phyloP scores from a whole-genome alignment of 192 early-diverging fungal species.

The Phycomyces blakesleeanus region DNA sequence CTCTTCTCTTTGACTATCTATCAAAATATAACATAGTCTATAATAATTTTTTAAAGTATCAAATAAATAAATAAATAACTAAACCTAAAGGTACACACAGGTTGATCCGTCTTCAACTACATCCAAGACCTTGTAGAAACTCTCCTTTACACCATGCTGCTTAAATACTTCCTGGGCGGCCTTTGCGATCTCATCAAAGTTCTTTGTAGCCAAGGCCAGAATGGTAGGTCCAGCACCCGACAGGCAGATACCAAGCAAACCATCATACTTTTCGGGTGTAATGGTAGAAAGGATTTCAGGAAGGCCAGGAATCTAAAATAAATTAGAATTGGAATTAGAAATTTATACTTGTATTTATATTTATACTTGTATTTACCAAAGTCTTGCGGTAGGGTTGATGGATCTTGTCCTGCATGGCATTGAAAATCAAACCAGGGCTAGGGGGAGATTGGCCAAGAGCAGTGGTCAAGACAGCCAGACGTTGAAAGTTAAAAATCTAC shows the following conservation, averaged over 20 bases:
- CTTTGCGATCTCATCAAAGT: slow-evolving; percentile 83
- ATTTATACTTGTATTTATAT: not conserved
- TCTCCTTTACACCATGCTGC: slow-evolving; percentile 51
- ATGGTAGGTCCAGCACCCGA: slow-evolving; percentile 97
- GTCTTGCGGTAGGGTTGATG: slow-evolving; percentile 95
- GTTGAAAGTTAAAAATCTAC: slow-evolving; percentile 87
- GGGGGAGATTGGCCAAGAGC: slow-evolving; percentile 71
- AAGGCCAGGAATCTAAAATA: slow-evolving; percentile 86
- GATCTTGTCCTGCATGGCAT: slow-evolving; percentile 94
- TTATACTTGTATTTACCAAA: slow-evolving; percentile 53
- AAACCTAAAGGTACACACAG: slow-evolving; percentile 13
- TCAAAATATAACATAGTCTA: too few relatives aligned
- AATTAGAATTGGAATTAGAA: too few relatives aligned
- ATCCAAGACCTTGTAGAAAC: slow-evolving; percentile 58
- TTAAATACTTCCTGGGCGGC: slow-evolving; percentile 61
- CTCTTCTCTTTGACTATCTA: too few relatives aligned
- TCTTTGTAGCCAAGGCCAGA: slow-evolving; percentile 76
- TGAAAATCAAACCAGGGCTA: slow-evolving; percentile 74
- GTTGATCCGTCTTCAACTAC: slow-evolving; percentile 56
- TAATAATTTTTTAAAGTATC: not conserved
- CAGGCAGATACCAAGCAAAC: slow-evolving; percentile 88
- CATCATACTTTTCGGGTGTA: slow-evolving; percentile 70
- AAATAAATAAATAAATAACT: not conserved
- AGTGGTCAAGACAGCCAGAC: slow-evolving; percentile 85
- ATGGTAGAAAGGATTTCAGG: slow-evolving; percentile 76